Evolutionary conservation across 148 eudicot genomes (phyloP).

Genomic region (Camellia lanceoleosa): DNA sequence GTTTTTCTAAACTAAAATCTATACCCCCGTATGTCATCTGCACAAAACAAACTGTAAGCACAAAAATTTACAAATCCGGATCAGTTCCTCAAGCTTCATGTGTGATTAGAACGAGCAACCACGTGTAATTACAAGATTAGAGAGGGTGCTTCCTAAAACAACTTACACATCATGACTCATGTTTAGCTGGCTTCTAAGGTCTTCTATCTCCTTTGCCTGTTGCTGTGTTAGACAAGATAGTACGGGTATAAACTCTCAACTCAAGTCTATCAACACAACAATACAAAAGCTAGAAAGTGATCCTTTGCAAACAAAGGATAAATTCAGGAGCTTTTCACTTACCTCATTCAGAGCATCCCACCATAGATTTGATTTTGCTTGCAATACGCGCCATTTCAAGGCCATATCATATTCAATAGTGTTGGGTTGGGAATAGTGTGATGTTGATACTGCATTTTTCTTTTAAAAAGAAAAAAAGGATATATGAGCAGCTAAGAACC

Average conservation of each 20-base stretch:
- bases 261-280: not conserved
- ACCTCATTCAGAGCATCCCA: conserved; percentile 55
- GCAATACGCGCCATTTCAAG: conserved; percentile 47
- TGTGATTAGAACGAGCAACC: too few species aligned
- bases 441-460: conserved; percentile 53
- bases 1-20: not conserved
- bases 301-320: not conserved
- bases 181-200: conserved; percentile 13
- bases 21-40: not conserved
- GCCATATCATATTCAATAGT: conserved; percentile 61
- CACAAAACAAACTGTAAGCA: not conserved
- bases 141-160: not conserved
- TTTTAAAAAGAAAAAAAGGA: conserved; percentile 6
- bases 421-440: conserved; percentile 65
- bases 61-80: not conserved
- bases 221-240: not conserved
- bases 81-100: not conserved
- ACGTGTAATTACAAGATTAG: not conserved
- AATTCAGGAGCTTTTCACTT: not conserved
- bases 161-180: not conserved
- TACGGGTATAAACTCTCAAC: not conserved
- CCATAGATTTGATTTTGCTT: conserved; percentile 36
- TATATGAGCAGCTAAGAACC: not conserved
- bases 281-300: not conserved
- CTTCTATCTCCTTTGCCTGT: conserved; percentile 18